These are phyloP conservation scores for Orbilia javanica DNA, from an alignment of 2,329 filamentous ascomycete genomes.

Conservation along the genomic window DNA sequence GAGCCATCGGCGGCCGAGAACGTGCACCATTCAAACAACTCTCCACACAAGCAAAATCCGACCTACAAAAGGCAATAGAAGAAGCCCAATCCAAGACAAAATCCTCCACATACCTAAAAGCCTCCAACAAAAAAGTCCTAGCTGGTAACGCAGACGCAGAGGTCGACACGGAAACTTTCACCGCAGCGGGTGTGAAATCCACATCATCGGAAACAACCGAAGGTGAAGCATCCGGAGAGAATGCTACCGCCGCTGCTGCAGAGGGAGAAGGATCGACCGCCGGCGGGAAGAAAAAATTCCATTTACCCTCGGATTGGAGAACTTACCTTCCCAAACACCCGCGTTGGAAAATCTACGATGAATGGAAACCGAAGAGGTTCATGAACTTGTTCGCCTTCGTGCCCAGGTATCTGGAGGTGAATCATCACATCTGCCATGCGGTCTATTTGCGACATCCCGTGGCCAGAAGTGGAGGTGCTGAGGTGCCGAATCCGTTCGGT, in stretches of 20 bases:
- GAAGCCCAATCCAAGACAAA: slow-evolving; percentile 59
- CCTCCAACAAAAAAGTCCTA: slow-evolving; percentile 26
- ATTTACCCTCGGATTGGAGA: slow-evolving; percentile 37
- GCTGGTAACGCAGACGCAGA: slow-evolving; percentile 47
- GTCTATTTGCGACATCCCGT: slow-evolving; percentile 96
- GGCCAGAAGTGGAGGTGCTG: slow-evolving; percentile 79
- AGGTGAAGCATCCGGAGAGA: neutral
- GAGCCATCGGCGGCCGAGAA: slow-evolving; percentile 83
- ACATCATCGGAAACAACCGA: slow-evolving; percentile 37
- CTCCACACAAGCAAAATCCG: slow-evolving; percentile 38
- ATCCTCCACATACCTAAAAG: slow-evolving; percentile 59
- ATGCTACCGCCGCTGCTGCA: slow-evolving; percentile 43
- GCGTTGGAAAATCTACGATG: slow-evolving; percentile 77
- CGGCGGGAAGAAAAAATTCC: neutral
- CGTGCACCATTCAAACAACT: slow-evolving; percentile 63
- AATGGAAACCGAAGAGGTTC: slow-evolving; percentile 86
- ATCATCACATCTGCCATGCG: slow-evolving; percentile 94
- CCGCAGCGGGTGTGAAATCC: slow-evolving; percentile 54
- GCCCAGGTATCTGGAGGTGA: slow-evolving; percentile 94
- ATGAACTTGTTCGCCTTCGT: slow-evolving; percentile 96
- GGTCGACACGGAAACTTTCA: slow-evolving; percentile 50
- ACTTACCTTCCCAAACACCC: slow-evolving; percentile 42
- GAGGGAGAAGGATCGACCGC: slow-evolving; percentile 7
- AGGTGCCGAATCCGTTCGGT: slow-evolving; percentile 62
- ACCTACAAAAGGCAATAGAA: slow-evolving; percentile 58